Evolutionary conservation across 2,329 filamentous ascomycete species (phyloP).

Genomic region (Gaeumannomyces sp.): DNA sequence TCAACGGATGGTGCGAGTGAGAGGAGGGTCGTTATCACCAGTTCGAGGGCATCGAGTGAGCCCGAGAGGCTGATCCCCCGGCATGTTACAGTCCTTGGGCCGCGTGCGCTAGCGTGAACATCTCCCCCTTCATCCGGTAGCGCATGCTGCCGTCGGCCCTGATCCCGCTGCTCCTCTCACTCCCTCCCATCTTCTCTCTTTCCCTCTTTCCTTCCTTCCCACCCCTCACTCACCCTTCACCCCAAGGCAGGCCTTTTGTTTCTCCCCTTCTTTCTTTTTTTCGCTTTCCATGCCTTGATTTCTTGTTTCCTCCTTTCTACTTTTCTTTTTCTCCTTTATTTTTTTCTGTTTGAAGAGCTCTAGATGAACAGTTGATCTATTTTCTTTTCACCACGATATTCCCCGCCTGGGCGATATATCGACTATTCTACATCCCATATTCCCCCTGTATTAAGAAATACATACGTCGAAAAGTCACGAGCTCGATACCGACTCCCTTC

Average conservation of each 20-base stretch:
- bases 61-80: background rate
- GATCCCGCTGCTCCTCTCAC: background rate
- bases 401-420: background rate
- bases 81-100: background rate
- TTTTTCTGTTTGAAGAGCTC: background rate
- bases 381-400: background rate
- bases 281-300: background rate
- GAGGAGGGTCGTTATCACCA: background rate
- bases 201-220: background rate
- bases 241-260: slow-evolving; percentile 8
- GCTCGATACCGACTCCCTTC: background rate
- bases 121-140: background rate
- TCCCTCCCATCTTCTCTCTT: background rate
- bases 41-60: background rate
- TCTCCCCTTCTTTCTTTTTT: background rate
- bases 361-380: background rate
- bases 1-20: background rate
- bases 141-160: background rate
- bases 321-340: background rate
- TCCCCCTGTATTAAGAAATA: background rate
- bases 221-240: background rate
- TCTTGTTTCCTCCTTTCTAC: background rate
- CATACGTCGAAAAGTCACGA: background rate
- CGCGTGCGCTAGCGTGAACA: background rate
- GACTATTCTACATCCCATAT: background rate